Conservation (phyloP, 2,329 filamentous ascomycete genomes). For the Beauveria asiatica region DNA sequence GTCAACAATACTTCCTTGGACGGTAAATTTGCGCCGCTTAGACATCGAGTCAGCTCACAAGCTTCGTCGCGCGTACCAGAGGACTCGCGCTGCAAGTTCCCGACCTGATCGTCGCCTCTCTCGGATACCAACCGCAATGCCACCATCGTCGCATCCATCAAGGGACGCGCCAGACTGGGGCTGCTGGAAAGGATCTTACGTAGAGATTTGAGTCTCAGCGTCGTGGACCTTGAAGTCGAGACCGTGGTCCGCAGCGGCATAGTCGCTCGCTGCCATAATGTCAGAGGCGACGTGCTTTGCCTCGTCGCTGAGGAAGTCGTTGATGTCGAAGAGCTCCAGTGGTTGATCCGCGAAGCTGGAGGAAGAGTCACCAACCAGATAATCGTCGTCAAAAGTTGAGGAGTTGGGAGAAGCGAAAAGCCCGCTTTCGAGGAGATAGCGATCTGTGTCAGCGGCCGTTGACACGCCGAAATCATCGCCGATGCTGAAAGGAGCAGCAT, state of each 20-base stretch:
- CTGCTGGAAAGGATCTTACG: slow-evolving; percentile 63
- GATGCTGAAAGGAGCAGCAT: slow-evolving; percentile 59
- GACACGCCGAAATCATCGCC: slow-evolving; percentile 60
- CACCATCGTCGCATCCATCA: slow-evolving; percentile 65
- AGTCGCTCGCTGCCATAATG: slow-evolving; percentile 39
- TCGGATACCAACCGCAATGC: slow-evolving; percentile 64
- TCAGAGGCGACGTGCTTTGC: slow-evolving; percentile 36
- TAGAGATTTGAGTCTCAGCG: slow-evolving; percentile 52
- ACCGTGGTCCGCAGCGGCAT: slow-evolving; percentile 45
- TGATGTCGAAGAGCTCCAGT: slow-evolving; percentile 42
- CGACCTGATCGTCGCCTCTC: slow-evolving; percentile 40
- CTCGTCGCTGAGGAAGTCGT: slow-evolving; percentile 48
- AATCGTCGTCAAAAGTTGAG: slow-evolving; percentile 57
- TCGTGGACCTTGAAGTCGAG: slow-evolving; percentile 45
- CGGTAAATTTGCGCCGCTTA: slow-evolving; percentile 31
- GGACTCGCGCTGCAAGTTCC: slow-evolving; percentile 24
- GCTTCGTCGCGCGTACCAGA: slow-evolving; percentile 29
- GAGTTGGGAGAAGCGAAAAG: slow-evolving; percentile 66
- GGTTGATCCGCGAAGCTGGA: slow-evolving; percentile 33
- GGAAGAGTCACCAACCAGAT: slow-evolving; percentile 54
- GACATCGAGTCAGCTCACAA: slow-evolving; percentile 28
- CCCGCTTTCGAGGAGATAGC: slow-evolving; percentile 67
- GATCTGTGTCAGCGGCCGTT: slow-evolving; percentile 63
- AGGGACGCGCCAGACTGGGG: slow-evolving; percentile 65
- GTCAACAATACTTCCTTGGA: slow-evolving; percentile 41